A percentile compares a stretch with the other conserved stretches of the same genome.
Conservation (phyloP, 441 rosid genomes). For the Gossypium davidsonii region DNA sequence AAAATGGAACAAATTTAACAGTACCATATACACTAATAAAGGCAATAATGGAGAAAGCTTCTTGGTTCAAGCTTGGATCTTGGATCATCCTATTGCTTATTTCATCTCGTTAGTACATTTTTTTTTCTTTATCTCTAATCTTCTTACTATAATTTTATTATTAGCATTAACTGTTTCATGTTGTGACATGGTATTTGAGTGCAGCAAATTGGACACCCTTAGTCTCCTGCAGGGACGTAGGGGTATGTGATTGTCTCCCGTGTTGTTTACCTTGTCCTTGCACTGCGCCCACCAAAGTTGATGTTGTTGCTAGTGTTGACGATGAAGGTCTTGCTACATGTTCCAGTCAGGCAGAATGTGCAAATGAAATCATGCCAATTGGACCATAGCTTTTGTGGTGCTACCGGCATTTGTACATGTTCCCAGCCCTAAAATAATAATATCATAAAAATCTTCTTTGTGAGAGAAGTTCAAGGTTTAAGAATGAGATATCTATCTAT, state of each 20-base stretch:
- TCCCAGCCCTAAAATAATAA: background rate
- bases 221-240: background rate
- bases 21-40: too few species aligned
- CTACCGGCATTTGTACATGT: background rate
- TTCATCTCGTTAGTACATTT: too few species aligned
- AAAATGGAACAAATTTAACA: too few species aligned
- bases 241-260: background rate
- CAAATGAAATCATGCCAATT: background rate
- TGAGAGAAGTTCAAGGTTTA: too few species aligned
- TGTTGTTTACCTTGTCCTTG: background rate
- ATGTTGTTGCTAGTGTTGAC: background rate
- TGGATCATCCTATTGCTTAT: too few species aligned
- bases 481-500: too few species aligned
- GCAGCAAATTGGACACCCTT: background rate
- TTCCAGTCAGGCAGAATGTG: background rate
- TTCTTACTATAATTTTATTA: too few species aligned
- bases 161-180: too few species aligned
- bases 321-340: background rate
- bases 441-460: background rate
- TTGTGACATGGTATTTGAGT: too few species aligned
- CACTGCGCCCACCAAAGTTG: background rate
- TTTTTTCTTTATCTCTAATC: too few species aligned
- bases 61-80: too few species aligned
- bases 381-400: background rate
- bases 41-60: too few species aligned